Evolutionary conservation across 768 basidiomycete species (phyloP), one percentile per base, ranked within the genome.

Genomic region (Lactarius akahatsu): DNA sequence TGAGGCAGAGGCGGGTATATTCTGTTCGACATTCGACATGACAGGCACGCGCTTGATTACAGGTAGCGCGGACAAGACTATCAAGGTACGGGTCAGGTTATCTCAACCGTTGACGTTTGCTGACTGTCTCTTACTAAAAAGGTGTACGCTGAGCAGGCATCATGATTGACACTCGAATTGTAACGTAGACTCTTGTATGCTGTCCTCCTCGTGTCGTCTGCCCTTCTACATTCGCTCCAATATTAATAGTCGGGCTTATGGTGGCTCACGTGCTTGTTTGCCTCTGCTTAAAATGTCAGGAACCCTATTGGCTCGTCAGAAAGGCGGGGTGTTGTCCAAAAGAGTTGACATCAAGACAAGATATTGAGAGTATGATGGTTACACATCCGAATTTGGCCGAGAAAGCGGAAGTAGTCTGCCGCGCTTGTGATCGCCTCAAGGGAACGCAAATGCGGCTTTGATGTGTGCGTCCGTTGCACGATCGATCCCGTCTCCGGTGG

Each of bases 11-110:
- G 89, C 96, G 0, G 96, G 96, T 64, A 86, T 97, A 13, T 98
- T 97, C 81, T 96, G 93, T 74, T 97, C 95, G 18, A 96, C 94
- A 18, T 99, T 98, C 77, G 97, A 98, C 76, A 82, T 88, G 76
- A 98, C 96, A 1, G 97, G 97, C 2, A 95, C 96, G 40, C 83
- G 96, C 65, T 76, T 99, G 65, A 94, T 96, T 71, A 97, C 96
- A 18, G 97, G 97, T 43, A 91, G 96, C 4, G 97, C 97, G 13
- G 97, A 98, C 80, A 99, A 98, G 83, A 98, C 96, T 11, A 96
- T 98, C 80, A 98, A 99, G 85, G 92, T 91, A 36, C 57, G 83
- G 83, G 28, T 64, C 61, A 59, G 57, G 36, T 59, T 55, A 2
- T n/a, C 59, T 61, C 59, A 47, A 26, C 57, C 62, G 50, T 10